phyloP scores from a whole-genome alignment of 495 filamentous ascomycete species.

The Rostrohypoxylon terebratum region DNA sequence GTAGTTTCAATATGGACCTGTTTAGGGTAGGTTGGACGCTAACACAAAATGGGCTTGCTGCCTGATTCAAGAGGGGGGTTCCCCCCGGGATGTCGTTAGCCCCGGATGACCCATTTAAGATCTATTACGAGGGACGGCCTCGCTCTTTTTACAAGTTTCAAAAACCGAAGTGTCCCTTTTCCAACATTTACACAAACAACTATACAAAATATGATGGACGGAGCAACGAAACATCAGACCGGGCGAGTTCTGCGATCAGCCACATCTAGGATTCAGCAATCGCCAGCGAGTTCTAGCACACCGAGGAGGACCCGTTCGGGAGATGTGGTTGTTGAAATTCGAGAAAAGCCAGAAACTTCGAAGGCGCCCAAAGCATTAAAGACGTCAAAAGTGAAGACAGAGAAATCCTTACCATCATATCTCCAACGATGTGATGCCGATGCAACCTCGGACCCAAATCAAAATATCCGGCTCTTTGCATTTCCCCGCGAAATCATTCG shows the following conservation, averaged over 20 bases:
- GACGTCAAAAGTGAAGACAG: not conserved
- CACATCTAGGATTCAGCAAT: not conserved
- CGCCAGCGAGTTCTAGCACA: not conserved
- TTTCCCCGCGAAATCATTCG: slow-evolving; percentile 4
- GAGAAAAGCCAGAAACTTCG: not conserved
- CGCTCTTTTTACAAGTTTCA: not conserved
- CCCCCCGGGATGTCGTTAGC: not conserved
- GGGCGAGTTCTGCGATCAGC: not conserved
- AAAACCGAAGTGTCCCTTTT: not conserved
- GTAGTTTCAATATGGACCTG: too few relatives aligned
- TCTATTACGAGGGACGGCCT: slow-evolving; percentile 3
- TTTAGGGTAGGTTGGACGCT: not conserved
- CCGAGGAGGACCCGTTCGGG: not conserved
- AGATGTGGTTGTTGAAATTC: not conserved
- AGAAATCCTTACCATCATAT: not conserved
- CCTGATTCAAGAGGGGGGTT: not conserved
- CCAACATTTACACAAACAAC: not conserved
- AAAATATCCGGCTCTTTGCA: not conserved
- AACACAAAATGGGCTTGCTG: not conserved
- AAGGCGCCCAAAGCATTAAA: not conserved
- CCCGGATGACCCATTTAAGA: not conserved
- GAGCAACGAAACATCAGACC: not conserved
- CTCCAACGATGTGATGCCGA: not conserved
- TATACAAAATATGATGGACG: not conserved
- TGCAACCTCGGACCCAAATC: slow-evolving; percentile 11